Evolutionary conservation across 129 eudicot genomes (phyloP).

Genomic region (Escallonia rubra): DNA sequence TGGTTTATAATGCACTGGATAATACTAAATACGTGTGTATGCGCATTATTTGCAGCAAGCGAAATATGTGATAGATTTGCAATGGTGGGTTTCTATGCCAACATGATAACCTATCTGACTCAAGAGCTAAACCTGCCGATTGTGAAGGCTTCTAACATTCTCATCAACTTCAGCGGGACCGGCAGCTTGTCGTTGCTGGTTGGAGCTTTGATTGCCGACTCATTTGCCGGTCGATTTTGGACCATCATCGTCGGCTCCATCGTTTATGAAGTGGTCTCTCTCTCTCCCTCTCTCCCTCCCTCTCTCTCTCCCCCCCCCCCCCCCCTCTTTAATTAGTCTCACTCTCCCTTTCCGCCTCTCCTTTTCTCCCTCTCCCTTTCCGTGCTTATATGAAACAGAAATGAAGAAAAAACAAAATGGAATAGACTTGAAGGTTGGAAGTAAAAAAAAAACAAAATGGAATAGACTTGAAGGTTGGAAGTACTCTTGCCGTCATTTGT

Average conservation of each 20-base stretch:
- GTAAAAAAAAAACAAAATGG: no score
- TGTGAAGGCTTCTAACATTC: conserved; percentile 68
- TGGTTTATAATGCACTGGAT: no score
- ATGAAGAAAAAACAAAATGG: no score
- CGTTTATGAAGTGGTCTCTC: conserved; percentile 47
- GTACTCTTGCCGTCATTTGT: no score
- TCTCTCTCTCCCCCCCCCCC: no score
- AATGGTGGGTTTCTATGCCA: conserved; percentile 65
- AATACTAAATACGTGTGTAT: neutral
- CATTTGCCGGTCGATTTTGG: conserved; percentile 76
- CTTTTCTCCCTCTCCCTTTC: no score
- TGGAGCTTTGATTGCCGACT: conserved; percentile 79
- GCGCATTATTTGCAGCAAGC: conserved; percentile 35
- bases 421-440: no score
- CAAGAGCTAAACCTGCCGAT: conserved; percentile 67
- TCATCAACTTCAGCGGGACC: conserved; percentile 71
- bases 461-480: no score
- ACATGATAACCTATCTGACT: conserved; percentile 79
- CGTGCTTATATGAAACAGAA: no score
- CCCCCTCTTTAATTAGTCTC: no score
- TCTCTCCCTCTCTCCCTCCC: neutral
- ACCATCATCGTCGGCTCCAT: conserved; percentile 62
- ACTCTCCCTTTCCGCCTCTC: no score
- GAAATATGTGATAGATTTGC: conserved; percentile 75
- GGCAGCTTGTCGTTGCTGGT: conserved; percentile 59